Percentiles rank a stretch among this genome's conserved stretches.
Evolutionary conservation across 75 land plant genomes (phyloP).

Genomic region (Cryptomeria japonica): DNA sequence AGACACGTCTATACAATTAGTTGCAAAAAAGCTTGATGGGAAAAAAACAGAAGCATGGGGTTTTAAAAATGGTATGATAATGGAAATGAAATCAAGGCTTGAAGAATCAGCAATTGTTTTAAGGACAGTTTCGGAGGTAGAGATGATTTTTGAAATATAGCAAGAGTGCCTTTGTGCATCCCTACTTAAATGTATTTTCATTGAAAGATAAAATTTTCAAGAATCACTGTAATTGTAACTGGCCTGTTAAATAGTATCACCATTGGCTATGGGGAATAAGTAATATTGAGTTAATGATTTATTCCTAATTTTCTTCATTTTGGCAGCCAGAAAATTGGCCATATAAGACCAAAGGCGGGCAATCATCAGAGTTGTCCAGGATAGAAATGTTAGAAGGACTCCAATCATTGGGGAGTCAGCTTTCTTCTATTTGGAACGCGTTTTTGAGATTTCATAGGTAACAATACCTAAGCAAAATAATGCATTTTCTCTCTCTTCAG

Average conservation of each 20-base stretch:
- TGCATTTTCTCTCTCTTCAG: background rate
- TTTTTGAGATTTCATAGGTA: constrained; percentile 83
- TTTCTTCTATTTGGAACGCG: constrained; percentile 58
- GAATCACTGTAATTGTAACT: background rate
- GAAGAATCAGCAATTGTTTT: background rate
- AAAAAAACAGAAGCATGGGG: background rate
- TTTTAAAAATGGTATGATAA: background rate
- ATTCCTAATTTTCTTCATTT: background rate
- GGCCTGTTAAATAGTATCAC: too few species aligned
- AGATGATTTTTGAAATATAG: background rate
- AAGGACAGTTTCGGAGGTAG: background rate
- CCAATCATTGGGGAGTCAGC: constrained; percentile 49
- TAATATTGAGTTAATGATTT: background rate
- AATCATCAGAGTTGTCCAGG: constrained; percentile 22
- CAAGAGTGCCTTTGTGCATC: background rate
- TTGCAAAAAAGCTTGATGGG: background rate
- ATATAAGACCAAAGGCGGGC: background rate
- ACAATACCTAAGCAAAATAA: background rate
- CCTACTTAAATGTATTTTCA: background rate
- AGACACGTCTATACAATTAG: background rate
- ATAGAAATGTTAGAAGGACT: constrained; percentile 35
- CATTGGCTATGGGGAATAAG: background rate
- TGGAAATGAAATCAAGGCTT: background rate
- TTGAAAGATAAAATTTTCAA: background rate
- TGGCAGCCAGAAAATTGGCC: background rate